These are phyloP conservation scores for Echites panduratus DNA, from an alignment of 257 asterid species.

Conservation along the genomic window DNA sequence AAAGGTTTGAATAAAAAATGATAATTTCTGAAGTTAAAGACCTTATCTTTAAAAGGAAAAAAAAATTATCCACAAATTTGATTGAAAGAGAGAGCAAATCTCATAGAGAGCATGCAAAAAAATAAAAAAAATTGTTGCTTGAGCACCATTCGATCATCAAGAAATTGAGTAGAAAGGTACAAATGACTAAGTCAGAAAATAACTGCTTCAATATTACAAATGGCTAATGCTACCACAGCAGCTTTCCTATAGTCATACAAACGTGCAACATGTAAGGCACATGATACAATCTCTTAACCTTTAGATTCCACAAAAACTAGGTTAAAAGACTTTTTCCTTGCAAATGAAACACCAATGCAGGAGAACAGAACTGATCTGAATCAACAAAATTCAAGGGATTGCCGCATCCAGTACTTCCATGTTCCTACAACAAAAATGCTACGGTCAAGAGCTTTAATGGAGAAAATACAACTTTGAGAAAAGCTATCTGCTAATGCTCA, in stretches of 20 bases:
- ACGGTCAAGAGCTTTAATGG: not conserved
- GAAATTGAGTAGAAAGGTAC: not conserved
- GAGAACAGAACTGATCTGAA: not conserved
- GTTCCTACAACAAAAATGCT: not conserved
- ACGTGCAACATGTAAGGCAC: too few relatives aligned
- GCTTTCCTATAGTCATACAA: not conserved
- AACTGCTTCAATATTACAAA: not conserved
- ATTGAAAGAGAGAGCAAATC: too few relatives aligned
- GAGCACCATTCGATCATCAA: too few relatives aligned
- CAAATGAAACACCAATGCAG: not conserved
- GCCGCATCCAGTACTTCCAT: not conserved
- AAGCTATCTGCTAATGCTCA: not conserved
- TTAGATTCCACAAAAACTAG: too few relatives aligned
- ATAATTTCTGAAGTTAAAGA: too few relatives aligned
- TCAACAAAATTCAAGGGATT: not conserved
- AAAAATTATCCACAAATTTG: too few relatives aligned
- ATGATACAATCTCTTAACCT: too few relatives aligned
- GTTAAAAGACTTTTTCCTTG: not conserved
- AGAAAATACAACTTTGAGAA: not conserved
- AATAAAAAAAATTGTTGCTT: too few relatives aligned
- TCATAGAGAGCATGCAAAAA: too few relatives aligned
- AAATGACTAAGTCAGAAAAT: too few relatives aligned
- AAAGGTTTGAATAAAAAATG: too few relatives aligned
- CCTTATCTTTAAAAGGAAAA: too few relatives aligned
- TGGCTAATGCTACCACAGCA: not conserved